These are phyloP conservation scores for Hygrophila difformis DNA, from an alignment of 257 asterid genomes.

Conservation along the genomic window DNA sequence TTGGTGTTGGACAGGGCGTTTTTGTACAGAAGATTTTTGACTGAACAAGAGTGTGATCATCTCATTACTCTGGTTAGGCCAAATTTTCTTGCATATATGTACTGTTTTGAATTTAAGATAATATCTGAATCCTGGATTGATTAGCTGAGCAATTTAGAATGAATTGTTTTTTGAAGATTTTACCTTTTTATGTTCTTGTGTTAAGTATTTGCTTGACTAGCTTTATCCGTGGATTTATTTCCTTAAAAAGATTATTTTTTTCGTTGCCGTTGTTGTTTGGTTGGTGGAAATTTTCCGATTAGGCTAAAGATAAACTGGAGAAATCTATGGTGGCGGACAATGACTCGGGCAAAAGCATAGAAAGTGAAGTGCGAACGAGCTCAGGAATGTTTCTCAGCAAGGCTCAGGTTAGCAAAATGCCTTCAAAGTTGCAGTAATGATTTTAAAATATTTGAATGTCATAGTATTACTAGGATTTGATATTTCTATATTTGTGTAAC, in stretches of 20 bases:
- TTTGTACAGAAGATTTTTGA: constrained; percentile 57
- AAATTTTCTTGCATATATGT: background rate
- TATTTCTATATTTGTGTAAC: too few species aligned
- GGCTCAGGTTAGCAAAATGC: constrained; percentile 52
- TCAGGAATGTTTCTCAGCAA: constrained; percentile 72
- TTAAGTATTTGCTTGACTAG: too few species aligned
- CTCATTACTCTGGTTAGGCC: constrained; percentile 55
- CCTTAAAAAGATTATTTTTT: background rate
- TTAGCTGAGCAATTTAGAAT: too few species aligned
- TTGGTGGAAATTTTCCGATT: constrained; percentile 22
- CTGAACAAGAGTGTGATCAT: constrained; percentile 76
- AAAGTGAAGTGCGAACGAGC: constrained; percentile 87
- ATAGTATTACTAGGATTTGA: too few species aligned
- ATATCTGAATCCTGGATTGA: background rate
- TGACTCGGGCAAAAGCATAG: constrained; percentile 80
- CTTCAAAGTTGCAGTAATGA: too few species aligned
- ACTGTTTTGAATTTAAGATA: background rate
- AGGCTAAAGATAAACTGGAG: constrained; percentile 84
- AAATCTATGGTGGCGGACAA: constrained; percentile 93
- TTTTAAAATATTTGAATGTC: too few species aligned
- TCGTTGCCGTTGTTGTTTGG: constrained; percentile 7
- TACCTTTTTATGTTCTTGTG: too few species aligned
- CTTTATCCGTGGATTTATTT: too few species aligned
- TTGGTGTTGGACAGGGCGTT: constrained; percentile 1
- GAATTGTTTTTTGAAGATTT: too few species aligned